phyloP scores from a whole-genome alignment of 306 rosid genomes.

The Cajanus cajan region DNA sequence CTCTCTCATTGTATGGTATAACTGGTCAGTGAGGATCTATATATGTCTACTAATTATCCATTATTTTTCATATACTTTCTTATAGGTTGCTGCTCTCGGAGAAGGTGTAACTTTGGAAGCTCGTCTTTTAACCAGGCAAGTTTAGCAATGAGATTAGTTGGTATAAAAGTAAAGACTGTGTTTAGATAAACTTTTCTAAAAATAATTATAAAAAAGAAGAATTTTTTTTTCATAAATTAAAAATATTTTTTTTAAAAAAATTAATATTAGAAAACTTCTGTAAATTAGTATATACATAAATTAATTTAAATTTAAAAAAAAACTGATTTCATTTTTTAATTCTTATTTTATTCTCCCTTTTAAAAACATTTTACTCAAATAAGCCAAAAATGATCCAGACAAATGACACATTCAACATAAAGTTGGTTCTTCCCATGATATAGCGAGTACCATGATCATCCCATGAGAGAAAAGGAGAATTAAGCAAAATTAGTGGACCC shows the following conservation, averaged over 20 bases:
- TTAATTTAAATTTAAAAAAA: too few relatives aligned
- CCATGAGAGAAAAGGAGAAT: background rate
- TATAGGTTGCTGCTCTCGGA: conserved; percentile 74
- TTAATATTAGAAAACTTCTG: too few relatives aligned
- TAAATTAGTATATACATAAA: too few relatives aligned
- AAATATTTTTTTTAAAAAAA: too few relatives aligned
- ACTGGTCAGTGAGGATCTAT: background rate
- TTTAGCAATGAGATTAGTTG: conserved; percentile 6
- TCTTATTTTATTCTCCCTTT: too few relatives aligned
- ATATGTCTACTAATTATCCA: background rate
- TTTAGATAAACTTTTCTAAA: too few relatives aligned
- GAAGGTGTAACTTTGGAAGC: conserved; percentile 91
- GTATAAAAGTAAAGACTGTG: background rate
- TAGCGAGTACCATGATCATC: background rate
- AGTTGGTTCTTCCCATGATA: background rate
- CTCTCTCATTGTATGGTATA: background rate
- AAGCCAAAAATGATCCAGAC: too few relatives aligned
- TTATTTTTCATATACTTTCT: background rate
- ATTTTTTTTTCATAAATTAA: too few relatives aligned
- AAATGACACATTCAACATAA: background rate
- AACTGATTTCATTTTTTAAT: too few relatives aligned
- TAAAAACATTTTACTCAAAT: too few relatives aligned
- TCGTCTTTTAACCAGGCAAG: conserved; percentile 87
- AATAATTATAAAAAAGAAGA: too few relatives aligned
- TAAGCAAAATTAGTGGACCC: background rate